Evolutionary conservation across 2,329 filamentous ascomycete species (phyloP), one percentile per base, ranked within the genome.

Genomic region (Monosporascus cannonballus): DNA sequence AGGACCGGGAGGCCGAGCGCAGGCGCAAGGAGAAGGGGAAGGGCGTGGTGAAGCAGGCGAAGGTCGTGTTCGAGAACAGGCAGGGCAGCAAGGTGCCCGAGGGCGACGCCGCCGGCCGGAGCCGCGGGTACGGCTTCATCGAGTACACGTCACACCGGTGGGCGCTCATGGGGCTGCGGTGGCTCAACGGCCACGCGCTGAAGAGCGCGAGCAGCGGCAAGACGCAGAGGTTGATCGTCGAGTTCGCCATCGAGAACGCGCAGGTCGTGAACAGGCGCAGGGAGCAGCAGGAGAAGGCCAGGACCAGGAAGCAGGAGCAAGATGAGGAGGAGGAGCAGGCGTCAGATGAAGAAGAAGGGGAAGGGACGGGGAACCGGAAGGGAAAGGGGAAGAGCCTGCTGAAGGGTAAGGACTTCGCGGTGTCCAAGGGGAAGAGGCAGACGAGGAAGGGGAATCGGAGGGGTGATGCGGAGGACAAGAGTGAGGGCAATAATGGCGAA

Each of bases 181-280:
- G 90, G 85, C 78, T 99, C 53, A 99, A 99, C 68, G 92, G 93
- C 1, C 86, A 81, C 54, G 73, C 81, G 34, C 61, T 84, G 18
- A 75, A 79, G 63, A 81, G 79, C 57, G 72, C 76, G 24, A 72
- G 17, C 22, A 22, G 80, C 50, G 91, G 94, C 59, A 90, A 87
- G 72, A 93, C 90, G 68, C 92, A 94, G 71, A 81, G 94, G 14
- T 73, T 99, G 49, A 90, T 99, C 65, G 93, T 93, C 38, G 95
- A 99, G 70, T 99, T 99, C 68, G 91, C 94, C 20, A 96, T 99
- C 68, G 94, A 99, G 73, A 99, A 99, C 64, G 92, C 90, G 1
- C 92, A 96, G 65, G 94, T 99, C 1, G 87, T 99, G n/a, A 81
- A 86, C 60, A 80, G 94, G 58, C 81, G 95, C 51, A 81, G 77